Conservation (phyloP, 1,139 yeast species). For the Scheffersomyces parashehatae region DNA sequence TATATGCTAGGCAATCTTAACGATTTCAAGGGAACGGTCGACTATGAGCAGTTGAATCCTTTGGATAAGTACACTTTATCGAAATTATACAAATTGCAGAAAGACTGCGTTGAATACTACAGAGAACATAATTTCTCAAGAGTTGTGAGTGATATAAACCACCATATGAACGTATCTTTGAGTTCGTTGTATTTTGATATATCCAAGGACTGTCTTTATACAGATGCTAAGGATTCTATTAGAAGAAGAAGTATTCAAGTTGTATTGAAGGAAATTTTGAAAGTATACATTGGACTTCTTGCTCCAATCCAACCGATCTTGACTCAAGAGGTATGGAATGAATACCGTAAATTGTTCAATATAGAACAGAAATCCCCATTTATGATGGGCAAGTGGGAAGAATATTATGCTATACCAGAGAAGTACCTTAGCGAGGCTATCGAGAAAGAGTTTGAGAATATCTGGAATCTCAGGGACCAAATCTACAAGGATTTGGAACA, state of each 20-base stretch:
- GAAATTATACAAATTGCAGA: conserved; percentile 52
- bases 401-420: conserved; percentile 30
- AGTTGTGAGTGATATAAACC: conserved; percentile 62
- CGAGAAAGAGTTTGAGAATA: conserved; percentile 39
- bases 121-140: conserved; percentile 64
- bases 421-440: conserved; percentile 23
- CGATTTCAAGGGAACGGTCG: conserved; percentile 26
- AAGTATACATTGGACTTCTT: conserved; percentile 61
- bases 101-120: conserved; percentile 46
- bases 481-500: conserved; percentile 45
- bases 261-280: conserved; percentile 62
- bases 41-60: conserved; percentile 43
- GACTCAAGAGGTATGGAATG: conserved; percentile 86
- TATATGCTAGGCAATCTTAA: conserved; percentile 77
- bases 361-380: conserved; percentile 51
- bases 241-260: conserved; percentile 71
- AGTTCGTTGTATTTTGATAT: conserved; percentile 87
- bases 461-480: conserved; percentile 50
- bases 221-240: conserved; percentile 51
- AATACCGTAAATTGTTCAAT: conserved; percentile 38
- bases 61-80: conserved; percentile 69
- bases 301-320: conserved; percentile 83
- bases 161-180: conserved; percentile 71
- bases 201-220: conserved; percentile 81
- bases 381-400: conserved; percentile 39